Conservation (phyloP, 176 grass and related monocot genomes). For the Microstegium vimineum region DNA sequence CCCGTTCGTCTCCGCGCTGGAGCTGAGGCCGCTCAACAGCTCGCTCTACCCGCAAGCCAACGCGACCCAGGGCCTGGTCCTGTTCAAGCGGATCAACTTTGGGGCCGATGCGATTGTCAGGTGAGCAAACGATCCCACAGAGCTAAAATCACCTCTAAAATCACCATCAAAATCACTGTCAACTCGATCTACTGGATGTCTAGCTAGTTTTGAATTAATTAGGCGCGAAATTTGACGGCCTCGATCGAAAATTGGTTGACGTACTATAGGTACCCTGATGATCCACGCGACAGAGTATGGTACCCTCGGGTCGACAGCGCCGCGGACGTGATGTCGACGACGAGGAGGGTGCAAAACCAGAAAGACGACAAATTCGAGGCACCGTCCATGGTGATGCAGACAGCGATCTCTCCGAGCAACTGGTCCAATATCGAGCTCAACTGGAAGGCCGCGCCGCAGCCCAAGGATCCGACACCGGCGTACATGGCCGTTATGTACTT, state of each 20-base stretch:
- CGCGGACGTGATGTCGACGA: not conserved
- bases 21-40: conserved; percentile 37
- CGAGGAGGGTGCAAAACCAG: not conserved
- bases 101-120: conserved; percentile 12
- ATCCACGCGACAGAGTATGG: conserved; percentile 28
- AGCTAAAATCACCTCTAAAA: too few relatives aligned
- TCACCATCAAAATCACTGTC: too few relatives aligned
- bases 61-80: conserved; percentile 8
- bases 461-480: not conserved
- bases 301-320: not conserved
- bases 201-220: too few relatives aligned
- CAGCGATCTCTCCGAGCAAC: conserved; percentile 10
- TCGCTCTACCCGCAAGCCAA: not conserved
- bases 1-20: conserved; percentile 55
- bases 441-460: not conserved
- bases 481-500: conserved; percentile 25
- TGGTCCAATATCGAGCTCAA: not conserved
- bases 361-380: not conserved
- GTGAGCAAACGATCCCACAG: too few relatives aligned
- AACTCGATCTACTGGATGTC: too few relatives aligned
- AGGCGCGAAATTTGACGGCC: too few relatives aligned
- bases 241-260: too few relatives aligned
- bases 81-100: conserved; percentile 16
- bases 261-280: conserved; percentile 57
- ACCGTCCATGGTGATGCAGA: conserved; percentile 48